Evolutionary conservation across 1,284 basidiomycete genomes (phyloP), one percentile per base, ranked within the genome.

Genomic region (Trametes sp.): DNA sequence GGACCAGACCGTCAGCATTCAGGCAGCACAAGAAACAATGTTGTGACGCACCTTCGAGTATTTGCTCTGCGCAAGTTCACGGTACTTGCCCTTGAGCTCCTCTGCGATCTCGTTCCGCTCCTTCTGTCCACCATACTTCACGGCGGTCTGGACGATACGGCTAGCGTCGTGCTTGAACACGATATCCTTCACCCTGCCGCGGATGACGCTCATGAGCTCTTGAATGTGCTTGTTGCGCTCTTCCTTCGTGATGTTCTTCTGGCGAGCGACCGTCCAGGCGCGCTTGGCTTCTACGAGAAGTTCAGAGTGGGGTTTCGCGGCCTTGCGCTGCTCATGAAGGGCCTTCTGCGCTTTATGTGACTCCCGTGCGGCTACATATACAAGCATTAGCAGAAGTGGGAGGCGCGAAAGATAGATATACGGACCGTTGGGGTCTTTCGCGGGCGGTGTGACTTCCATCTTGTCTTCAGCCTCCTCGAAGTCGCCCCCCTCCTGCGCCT

Each of bases 151-250:
- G 26, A 96, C 84, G 56, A 95, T 92, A 63, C 94, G 82, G 67
- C 92, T 94, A 9, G 93, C 94, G 76, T 96, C 94, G 73, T 96
- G 94, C 75, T 95, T 96, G 72, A 94, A 85, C 8, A 92, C 90
- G 53, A 96, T 88, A 51, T 95, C 94, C 64, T 88, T 88, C 14
- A 95, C 87, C 63, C 88, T 87, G 9, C 93, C 93, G 26, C 90
- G 85, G 28, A 94, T 87, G 49, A 89, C 82, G 33, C 81, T 77
- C 86, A 93, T 93, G 16, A 96, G 82, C 48, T 87, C 84, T 46
- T 82, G 77, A 61, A 96, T 81, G 54, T 93, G 87, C 68, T 87
- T 86, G 69, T 88, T 85, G 31, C 94, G 86, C 71, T 96, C 90
- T n/a, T 84, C 76, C 53, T 87, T 81, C 1, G 86, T 77, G 54